A percentile compares a stretch with the other conserved stretches of the same genome.
Conservation (phyloP, 176 grass and related monocot species). For the Dactylis glomerata region DNA sequence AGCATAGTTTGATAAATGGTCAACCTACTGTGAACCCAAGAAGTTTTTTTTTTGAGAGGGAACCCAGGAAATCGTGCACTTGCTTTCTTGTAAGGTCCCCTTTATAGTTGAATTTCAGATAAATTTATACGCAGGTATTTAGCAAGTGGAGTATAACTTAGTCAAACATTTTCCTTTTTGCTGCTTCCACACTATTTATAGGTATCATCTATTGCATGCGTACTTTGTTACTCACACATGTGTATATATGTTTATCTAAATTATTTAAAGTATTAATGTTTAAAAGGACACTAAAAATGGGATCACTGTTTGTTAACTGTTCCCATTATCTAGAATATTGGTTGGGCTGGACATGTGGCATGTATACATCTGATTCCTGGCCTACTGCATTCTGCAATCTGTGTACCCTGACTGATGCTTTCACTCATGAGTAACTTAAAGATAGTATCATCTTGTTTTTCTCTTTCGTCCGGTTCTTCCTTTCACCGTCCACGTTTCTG, state of each 20-base stretch:
- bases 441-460: slow-evolving; percentile 4
- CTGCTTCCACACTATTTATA: neutral
- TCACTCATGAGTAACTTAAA: neutral
- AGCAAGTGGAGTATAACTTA: neutral
- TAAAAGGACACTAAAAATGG: neutral
- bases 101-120: slow-evolving; percentile 15
- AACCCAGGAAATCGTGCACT: neutral
- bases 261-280: neutral
- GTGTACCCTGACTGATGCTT: neutral
- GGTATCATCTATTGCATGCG: neutral
- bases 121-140: neutral
- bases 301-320: neutral
- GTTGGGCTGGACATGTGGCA: neutral
- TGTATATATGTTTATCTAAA: neutral
- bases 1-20: neutral
- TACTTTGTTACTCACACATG: neutral
- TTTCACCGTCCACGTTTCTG: slow-evolving; percentile 5
- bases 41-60: too few species aligned
- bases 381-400: neutral
- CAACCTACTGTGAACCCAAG: neutral
- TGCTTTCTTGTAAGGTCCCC: neutral
- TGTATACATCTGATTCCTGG: neutral
- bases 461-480: neutral
- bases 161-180: neutral
- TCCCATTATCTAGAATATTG: neutral